These are phyloP conservation scores for Podaxis pistillaris DNA, from an alignment of 768 basidiomycete species.

Conservation along the genomic window DNA sequence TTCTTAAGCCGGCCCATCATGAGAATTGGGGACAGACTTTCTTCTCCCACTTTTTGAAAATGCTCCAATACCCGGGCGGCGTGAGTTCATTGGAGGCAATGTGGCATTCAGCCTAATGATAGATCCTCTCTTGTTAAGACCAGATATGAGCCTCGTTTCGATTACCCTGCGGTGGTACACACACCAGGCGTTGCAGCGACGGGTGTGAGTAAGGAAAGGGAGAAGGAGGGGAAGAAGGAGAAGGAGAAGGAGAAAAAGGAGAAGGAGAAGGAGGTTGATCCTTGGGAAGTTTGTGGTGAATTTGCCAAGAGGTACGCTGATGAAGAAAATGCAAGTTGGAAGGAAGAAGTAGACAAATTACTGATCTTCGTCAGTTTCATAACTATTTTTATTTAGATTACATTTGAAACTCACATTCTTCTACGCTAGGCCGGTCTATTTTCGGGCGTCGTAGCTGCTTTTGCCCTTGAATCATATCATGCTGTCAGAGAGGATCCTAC, in stretches of 20 bases:
- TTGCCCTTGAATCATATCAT: slow-evolving; percentile 23
- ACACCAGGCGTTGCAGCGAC: too few species aligned
- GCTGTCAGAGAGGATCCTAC: slow-evolving; percentile 21
- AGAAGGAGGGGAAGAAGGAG: too few species aligned
- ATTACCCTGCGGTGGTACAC: too few species aligned
- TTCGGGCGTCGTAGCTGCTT: slow-evolving; percentile 25
- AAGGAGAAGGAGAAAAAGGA: background rate
- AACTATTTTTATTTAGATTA: background rate
- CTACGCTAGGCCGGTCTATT: slow-evolving; percentile 22
- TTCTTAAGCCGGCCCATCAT: too few species aligned
- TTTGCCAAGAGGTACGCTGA: slow-evolving; percentile 5
- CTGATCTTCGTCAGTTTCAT: slow-evolving; percentile 11
- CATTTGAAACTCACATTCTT: background rate
- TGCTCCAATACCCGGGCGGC: too few species aligned
- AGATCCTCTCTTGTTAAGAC: too few species aligned
- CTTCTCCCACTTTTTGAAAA: too few species aligned
- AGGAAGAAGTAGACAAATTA: slow-evolving; percentile 14
- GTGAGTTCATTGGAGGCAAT: too few species aligned
- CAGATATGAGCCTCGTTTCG: too few species aligned
- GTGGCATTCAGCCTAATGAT: too few species aligned
- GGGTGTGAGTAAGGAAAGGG: background rate
- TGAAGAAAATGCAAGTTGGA: slow-evolving; percentile 7
- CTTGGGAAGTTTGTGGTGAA: slow-evolving; percentile 6
- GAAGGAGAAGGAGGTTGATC: slow-evolving; percentile 1
- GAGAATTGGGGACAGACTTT: too few species aligned